phyloP scores from a whole-genome alignment of 78 protist species.

The Dictyostelium intermedium region DNA sequence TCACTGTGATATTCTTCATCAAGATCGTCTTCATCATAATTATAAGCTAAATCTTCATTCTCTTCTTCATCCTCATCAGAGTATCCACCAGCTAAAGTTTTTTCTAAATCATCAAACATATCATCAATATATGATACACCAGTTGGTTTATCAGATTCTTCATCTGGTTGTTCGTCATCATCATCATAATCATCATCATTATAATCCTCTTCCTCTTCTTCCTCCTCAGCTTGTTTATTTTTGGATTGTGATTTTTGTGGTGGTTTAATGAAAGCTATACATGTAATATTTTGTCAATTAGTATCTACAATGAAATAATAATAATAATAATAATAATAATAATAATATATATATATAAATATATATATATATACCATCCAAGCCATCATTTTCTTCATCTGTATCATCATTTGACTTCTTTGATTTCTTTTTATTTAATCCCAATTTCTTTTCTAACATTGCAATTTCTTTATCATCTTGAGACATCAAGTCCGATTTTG shows the following conservation, averaged over 20 bases:
- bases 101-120: conserved; percentile 25
- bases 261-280: neutral
- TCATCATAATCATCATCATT: conserved; percentile 4
- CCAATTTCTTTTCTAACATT: conserved; percentile 1
- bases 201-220: neutral
- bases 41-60: conserved; percentile 6
- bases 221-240: neutral
- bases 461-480: conserved; percentile 52
- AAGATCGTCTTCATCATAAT: conserved; percentile 45
- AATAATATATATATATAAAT: too few relatives aligned
- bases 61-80: conserved; percentile 20
- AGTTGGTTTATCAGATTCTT: conserved; percentile 28
- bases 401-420: neutral
- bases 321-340: too few relatives aligned
- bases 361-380: neutral
- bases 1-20: neutral
- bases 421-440: conserved; percentile 22
- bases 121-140: conserved; percentile 18
- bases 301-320: neutral
- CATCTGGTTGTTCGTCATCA: neutral
- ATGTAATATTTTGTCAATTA: neutral
- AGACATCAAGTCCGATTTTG: neutral
- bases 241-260: neutral
- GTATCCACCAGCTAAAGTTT: conserved; percentile 23
- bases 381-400: conserved; percentile 24